These are phyloP conservation scores for Asterochloris erici DNA, from an alignment of 139 green algal species.

Conservation along the genomic window DNA sequence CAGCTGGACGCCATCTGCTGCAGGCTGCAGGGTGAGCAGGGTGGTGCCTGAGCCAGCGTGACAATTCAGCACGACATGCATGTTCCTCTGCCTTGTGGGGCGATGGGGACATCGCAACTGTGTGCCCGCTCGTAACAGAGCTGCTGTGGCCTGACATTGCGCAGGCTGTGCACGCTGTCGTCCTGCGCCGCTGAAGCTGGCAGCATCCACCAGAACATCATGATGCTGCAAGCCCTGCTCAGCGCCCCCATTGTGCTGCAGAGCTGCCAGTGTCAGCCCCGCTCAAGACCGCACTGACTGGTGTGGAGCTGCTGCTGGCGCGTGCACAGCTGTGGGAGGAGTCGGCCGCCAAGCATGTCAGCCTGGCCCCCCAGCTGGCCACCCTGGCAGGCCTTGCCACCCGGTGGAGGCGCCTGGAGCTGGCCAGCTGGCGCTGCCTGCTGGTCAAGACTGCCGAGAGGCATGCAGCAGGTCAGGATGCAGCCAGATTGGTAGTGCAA, in stretches of 20 bases:
- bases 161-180: too few relatives aligned
- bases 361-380: constrained; percentile 62
- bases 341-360: constrained; percentile 83
- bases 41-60: too few relatives aligned
- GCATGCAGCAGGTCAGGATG: constrained; percentile 39
- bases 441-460: constrained; percentile 43
- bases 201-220: neutral
- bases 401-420: constrained; percentile 89
- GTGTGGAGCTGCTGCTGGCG: constrained; percentile 91
- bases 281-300: constrained; percentile 84
- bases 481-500: too few relatives aligned
- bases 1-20: constrained; percentile 78
- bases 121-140: too few relatives aligned
- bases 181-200: neutral
- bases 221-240: neutral
- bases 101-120: too few relatives aligned
- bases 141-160: too few relatives aligned
- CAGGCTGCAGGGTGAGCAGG: constrained; percentile 56
- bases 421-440: constrained; percentile 75
- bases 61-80: too few relatives aligned
- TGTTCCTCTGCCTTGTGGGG: too few relatives aligned
- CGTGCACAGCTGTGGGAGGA: constrained; percentile 90
- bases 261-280: constrained; percentile 55
- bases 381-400: constrained; percentile 63
- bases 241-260: neutral